Evolutionary conservation across 371 early-diverging fungal genomes (phyloP), one percentile per base, ranked within the genome.

Genomic region (Mortierella sp.): DNA sequence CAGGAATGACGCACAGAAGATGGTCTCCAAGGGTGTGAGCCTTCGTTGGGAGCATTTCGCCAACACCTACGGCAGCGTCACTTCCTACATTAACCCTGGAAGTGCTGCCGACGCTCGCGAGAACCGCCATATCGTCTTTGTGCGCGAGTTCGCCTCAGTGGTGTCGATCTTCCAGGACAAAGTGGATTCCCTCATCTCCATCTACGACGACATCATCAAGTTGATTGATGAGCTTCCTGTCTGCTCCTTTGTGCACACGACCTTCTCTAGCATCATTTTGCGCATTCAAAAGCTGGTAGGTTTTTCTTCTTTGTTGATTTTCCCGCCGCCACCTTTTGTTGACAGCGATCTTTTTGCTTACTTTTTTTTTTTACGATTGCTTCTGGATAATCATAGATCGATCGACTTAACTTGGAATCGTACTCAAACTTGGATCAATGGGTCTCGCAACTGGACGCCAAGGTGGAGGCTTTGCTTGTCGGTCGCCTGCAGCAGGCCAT

Each of bases 11-110:
- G 98, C 98, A 0, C 99, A 99, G 84, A 89, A 90, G 41, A 93
- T 97, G 91, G 95, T 99, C 65, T 90, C 95, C n/a, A 92, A 93
- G 77, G 99, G 98, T 43, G 94, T 96, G 82, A 93, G 93, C 38
- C 91, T 97, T 58, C 93, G 96, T 27, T 99, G 99, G 99, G 99
- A 99, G 88, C 97, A 96, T 77, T 99, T 99, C 89, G 96, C 97
- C 65, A 96, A 96, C 75, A 75, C 83, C n/a, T 82, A 79, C n/a
- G 77, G 74, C n/a, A 73, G 77, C 27, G 54, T 72, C 16, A 55
- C 77, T 4, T 91, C 96, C 7, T 95, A 93, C 72, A 95, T 94
- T 68, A 88, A 92, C 11, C 88, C 91, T 12, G 91, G 92, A 16
- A 89, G 87, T 16, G 88, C 89, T 7, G 78, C 92, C 56, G 95